phyloP scores from a whole-genome alignment of 2,329 filamentous ascomycete species.

The Chaetomium globosum region DNA sequence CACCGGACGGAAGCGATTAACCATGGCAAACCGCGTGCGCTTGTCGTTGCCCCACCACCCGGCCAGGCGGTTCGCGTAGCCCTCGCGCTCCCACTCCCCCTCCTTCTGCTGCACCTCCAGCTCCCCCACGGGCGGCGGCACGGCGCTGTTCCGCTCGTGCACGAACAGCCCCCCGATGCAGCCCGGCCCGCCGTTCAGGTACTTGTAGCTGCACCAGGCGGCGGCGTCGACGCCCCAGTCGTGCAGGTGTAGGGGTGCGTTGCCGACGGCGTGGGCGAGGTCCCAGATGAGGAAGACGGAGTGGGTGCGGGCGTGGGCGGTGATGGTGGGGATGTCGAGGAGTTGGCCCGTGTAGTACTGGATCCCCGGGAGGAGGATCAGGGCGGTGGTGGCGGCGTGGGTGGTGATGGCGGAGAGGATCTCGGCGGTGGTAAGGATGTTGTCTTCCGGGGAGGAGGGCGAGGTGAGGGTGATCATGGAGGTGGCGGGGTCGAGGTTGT shows the following conservation, averaged over 20 bases:
- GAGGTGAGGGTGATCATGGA: conserved; percentile 71
- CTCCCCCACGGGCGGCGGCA: conserved; percentile 35
- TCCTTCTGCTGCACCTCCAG: conserved; percentile 43
- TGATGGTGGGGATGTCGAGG: conserved; percentile 74
- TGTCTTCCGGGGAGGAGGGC: conserved; percentile 48
- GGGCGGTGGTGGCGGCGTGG: conserved; percentile 65
- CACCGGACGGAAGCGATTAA: conserved; percentile 71
- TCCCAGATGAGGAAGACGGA: conserved; percentile 77
- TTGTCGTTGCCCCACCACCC: conserved; percentile 84
- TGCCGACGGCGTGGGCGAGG: conserved; percentile 76
- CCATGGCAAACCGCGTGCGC: conserved; percentile 71
- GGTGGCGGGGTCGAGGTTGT: conserved; percentile 64
- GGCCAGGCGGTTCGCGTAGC: conserved; percentile 60
- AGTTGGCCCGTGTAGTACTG: conserved; percentile 82
- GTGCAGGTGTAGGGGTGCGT: conserved; percentile 71
- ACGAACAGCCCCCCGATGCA: conserved; percentile 75
- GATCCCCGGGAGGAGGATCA: conserved; percentile 75
- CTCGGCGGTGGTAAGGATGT: conserved; percentile 63
- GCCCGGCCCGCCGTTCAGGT: conserved; percentile 75
- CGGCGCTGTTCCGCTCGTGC: conserved; percentile 64
- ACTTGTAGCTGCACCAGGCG: conserved; percentile 83
- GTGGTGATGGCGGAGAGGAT: conserved; percentile 68
- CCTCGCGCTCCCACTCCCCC: conserved; percentile 42
- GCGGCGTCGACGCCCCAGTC: conserved; percentile 79
- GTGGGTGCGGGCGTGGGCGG: conserved; percentile 65